A percentile compares a stretch with the other conserved stretches of the same genome.
Evolutionary conservation across 305 asterid species (phyloP).

Genomic region (Rubia tinctorum): DNA sequence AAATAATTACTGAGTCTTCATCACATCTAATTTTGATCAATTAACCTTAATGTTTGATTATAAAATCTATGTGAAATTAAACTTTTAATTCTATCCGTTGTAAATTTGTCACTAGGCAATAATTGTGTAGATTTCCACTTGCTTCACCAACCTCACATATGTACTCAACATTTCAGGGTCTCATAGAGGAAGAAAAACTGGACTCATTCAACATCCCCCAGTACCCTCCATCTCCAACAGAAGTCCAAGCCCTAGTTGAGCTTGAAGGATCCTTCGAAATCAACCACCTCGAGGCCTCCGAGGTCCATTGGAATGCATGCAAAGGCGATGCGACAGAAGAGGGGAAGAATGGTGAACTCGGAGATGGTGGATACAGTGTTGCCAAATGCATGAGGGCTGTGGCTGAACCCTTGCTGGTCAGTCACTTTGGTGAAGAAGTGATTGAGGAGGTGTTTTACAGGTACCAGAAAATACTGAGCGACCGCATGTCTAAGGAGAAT

Average conservation of each 20-base stretch:
- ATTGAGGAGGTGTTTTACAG: conserved; percentile 39
- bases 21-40: no score
- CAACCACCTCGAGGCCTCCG: conserved; percentile 30
- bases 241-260: conserved; percentile 38
- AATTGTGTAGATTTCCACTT: no score
- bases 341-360: no score
- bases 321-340: neutral
- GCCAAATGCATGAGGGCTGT: conserved; percentile 62
- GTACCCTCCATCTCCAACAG: conserved; percentile 53
- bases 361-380: conserved; percentile 34
- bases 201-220: conserved; percentile 55
- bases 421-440: conserved; percentile 46
- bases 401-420: conserved; percentile 52
- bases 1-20: no score
- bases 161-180: conserved; percentile 29
- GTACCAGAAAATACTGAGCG: conserved; percentile 25
- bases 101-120: neutral
- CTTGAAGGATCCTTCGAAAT: conserved; percentile 51
- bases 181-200: conserved; percentile 45
- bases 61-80: no score
- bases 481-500: conserved; percentile 45
- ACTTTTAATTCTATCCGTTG: no score
- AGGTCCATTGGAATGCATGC: conserved; percentile 25
- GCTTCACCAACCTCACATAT: neutral
- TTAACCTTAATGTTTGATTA: no score